A percentile compares a stretch with the other conserved stretches of the same genome.
These are phyloP conservation scores for Xylaria intraflava DNA, from an alignment of 495 filamentous ascomycete species.

Conservation along the genomic window DNA sequence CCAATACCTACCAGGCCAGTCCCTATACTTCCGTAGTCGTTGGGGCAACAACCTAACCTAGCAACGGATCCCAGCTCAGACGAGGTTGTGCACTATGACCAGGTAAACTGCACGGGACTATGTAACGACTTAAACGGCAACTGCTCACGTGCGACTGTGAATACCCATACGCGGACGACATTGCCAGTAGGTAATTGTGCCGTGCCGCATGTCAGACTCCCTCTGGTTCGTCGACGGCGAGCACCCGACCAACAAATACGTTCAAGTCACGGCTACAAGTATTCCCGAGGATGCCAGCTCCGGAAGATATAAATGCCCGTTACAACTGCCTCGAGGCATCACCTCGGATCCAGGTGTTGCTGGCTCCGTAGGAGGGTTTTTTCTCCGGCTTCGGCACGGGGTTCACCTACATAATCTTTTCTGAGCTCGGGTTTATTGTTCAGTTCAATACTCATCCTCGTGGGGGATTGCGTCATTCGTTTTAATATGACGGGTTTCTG, in stretches of 20 bases:
- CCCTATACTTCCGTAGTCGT: too few species aligned
- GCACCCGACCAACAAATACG: not conserved
- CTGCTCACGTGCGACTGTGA: not conserved
- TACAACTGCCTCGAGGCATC: not conserved
- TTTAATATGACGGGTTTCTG: too few species aligned
- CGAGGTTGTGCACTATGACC: too few species aligned
- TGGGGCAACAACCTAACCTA: too few species aligned
- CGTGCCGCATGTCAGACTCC: not conserved
- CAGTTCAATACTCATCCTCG: too few species aligned
- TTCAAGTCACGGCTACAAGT: not conserved
- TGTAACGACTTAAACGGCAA: not conserved
- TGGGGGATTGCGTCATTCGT: too few species aligned
- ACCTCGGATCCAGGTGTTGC: not conserved
- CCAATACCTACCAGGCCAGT: too few species aligned
- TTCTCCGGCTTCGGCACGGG: not conserved
- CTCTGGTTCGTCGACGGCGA: not conserved
- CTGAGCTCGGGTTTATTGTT: too few species aligned
- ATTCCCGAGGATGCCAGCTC: not conserved
- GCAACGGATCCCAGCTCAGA: too few species aligned
- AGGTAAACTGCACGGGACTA: too few species aligned
- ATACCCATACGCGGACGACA: too few species aligned
- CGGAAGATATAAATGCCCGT: not conserved
- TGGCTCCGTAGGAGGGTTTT: not conserved
- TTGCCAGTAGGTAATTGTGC: not conserved
- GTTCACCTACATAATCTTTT: too few species aligned